Evolutionary conservation across 345 rosid species (phyloP), one percentile per base, ranked within the genome.

Genomic region (Rhodamnia rubescens): DNA sequence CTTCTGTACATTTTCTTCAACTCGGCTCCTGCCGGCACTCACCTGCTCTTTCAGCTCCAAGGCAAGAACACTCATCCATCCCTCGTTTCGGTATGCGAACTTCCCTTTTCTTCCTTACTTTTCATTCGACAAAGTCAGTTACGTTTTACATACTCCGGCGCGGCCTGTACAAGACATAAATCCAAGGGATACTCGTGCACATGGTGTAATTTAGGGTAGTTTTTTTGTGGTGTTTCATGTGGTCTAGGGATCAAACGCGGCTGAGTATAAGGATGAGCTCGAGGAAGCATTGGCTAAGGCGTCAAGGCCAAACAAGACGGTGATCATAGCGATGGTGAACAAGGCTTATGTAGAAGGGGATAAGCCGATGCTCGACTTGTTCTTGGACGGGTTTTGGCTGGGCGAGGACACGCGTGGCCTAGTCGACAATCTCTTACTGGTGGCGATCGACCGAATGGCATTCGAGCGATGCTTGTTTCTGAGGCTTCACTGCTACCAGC

Each of bases 401-500:
- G 98, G 98, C 6, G 92, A 93, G 12, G 91, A 54, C 22, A 94
- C 95, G 2, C 83, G 90, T 55, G 85, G 87, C 5, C 90, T 94
- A 75, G 86, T 94, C 0, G 86, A 92, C 42, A 88, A 93, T 82
- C 89, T 96, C 0, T 22, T 96, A 47, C 32, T 96, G 1, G 97
- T 92, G 16, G 89, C 97, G 0, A 87, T 92, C 13, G 97, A 96
- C 87, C 92, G 93, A 29, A 88, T 92, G 40, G 90, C 98, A 11
- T 93, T 90, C 6, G 92, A 91, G 5, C 93, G 97, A 3, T 95
- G 97, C 88, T 87, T 6, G 58, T 93, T 94, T 49, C 93, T 85
- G 87, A 86, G 95, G 88, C 91, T 96, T 12, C 95, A 95, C 64
- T 95, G 99, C 87, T 95, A 95, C 88, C 91, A 86, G 83, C 88